phyloP scores from a whole-genome alignment of 2,329 filamentous ascomycete species.

The Westerdykella aurantiaca region DNA sequence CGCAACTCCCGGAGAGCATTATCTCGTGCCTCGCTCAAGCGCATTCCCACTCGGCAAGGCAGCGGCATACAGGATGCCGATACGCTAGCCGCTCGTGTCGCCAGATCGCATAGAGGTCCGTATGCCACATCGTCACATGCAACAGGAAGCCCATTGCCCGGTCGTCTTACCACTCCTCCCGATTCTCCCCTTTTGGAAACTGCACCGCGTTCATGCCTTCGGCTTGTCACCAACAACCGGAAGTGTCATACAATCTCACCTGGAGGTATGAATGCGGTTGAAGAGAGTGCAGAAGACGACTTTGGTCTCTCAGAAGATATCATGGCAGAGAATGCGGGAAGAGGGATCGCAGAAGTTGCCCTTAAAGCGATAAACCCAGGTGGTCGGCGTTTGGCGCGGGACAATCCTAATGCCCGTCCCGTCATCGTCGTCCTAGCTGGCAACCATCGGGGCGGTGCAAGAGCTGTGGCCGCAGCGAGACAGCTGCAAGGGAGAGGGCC shows the following conservation, averaged over 20 bases:
- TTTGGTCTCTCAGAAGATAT: conserved; percentile 82
- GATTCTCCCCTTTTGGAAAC: conserved; percentile 32
- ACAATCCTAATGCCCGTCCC: conserved; percentile 45
- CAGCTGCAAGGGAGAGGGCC: conserved; percentile 80
- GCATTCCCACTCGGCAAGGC: conserved; percentile 34
- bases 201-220: conserved; percentile 37
- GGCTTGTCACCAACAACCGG: conserved; percentile 50
- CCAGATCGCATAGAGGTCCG: conserved; percentile 26
- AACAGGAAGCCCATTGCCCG: conserved; percentile 30
- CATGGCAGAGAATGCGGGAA: conserved; percentile 85
- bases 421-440: conserved; percentile 77
- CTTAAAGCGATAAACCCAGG: conserved; percentile 59
- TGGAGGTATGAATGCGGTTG: conserved; percentile 84
- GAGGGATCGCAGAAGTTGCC: conserved; percentile 80
- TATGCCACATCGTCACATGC: conserved; percentile 36
- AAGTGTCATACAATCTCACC: conserved; percentile 57
- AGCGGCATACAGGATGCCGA: conserved; percentile 38
- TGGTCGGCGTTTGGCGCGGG: conserved; percentile 51
- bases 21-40: conserved; percentile 37
- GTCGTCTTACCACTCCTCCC: conserved; percentile 30
- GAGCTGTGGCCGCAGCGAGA: conserved; percentile 77
- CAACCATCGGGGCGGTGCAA: conserved; percentile 85
- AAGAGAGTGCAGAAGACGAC: conserved; percentile 84
- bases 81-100: conserved; percentile 25
- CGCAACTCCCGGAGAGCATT: conserved; percentile 36